Conservation (phyloP, 345 rosid species). For the Erucastrum elatum region DNA sequence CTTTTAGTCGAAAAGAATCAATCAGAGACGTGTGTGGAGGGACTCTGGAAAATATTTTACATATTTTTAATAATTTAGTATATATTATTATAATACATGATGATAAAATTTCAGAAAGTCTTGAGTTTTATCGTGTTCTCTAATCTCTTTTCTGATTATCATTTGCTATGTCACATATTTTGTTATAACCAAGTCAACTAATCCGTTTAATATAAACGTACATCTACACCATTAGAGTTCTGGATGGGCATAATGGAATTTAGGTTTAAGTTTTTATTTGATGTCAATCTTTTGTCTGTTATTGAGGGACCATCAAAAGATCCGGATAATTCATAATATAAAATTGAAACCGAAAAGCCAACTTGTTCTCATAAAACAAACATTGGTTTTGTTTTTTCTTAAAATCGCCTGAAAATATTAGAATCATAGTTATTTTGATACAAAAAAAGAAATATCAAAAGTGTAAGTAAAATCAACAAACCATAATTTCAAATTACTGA, state of each 20-base stretch:
- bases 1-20: not conserved
- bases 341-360: not conserved
- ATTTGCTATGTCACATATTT: constrained; percentile 1
- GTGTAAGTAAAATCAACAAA: not conserved
- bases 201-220: not conserved
- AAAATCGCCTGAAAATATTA: not conserved
- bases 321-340: not conserved
- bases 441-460: not conserved
- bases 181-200: not conserved
- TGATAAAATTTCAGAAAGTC: constrained; percentile 15
- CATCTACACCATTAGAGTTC: not conserved
- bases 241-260: not conserved
- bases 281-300: not conserved
- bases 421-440: not conserved
- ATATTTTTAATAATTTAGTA: not conserved
- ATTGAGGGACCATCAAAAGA: not conserved
- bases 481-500: not conserved
- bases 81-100: not conserved
- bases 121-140: constrained; percentile 25
- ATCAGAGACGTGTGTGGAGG: constrained; percentile 34
- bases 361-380: not conserved
- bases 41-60: constrained; percentile 13
- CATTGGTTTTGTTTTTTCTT: not conserved
- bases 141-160: not conserved
- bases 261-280: not conserved